Evolutionary conservation across 306 rosid species (phyloP), one percentile per base, ranked within the genome.

Genomic region (Rubus parviflorus): DNA sequence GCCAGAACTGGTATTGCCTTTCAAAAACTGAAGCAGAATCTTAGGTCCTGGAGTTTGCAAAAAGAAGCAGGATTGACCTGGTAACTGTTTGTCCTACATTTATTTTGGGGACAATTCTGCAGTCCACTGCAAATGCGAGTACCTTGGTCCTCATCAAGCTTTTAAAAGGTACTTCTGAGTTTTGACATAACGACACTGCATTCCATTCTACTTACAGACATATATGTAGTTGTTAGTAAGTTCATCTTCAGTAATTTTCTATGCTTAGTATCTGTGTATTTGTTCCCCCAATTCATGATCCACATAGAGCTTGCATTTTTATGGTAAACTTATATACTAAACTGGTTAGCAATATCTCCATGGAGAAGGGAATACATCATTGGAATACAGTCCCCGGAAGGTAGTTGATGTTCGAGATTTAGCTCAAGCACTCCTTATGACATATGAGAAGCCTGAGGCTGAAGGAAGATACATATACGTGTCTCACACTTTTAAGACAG

Each of bases 11-110:
- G 97, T 94, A 94, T 69, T 84, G 67, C 53, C 86, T 78, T 58
- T 81, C 97, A 43, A 94, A 94, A 88, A 92, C 94, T 41, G 83
- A 84, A 82, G 96, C 98, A 57, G 97, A 94, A 77, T 77, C 78
- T 79, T 88, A 86, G 76, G 94, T 92, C 11, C 22, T 78, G 47
- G 87, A 87, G 65, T 92, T 89, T 77, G 92, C 86, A 4, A 83
- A 63, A 66, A 81, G 53, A 77, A 84, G 69, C 4, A 92, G 96
- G 45, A 89, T 90, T 41, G 52, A 52, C 40, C 56, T 89, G 30
- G 94, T 92, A 40, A 74, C 83, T 43, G 75, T 91, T 23, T 92
- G 93, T 77, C 96, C 96, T 23, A 37, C 83, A 46, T 38, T 85
- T 46, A 68, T 87, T 35, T 4, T 80, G 15, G 93, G 96, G 42